Evolutionary conservation across 169 alveolate species (phyloP).

Genomic region (Cryptosporidium baileyi): DNA sequence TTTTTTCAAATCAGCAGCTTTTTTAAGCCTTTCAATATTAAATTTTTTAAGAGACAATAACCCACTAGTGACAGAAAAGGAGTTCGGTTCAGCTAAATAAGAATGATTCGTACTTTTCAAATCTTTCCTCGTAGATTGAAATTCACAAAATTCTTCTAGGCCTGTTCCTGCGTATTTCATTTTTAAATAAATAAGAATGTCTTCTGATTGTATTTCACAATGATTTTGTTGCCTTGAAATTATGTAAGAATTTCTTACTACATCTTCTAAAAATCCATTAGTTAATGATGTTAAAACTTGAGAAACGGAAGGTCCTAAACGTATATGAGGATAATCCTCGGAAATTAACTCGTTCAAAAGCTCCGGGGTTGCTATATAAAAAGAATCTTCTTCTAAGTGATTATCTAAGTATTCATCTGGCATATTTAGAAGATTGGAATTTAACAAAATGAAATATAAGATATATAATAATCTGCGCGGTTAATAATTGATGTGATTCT

Average conservation of each 20-base stretch:
- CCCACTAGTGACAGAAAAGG: neutral
- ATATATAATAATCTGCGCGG: too few species aligned
- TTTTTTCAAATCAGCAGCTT: neutral
- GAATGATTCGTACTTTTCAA: neutral
- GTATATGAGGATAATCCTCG: slow-evolving; percentile 40
- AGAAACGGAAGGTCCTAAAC: slow-evolving; percentile 69
- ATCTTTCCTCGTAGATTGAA: neutral
- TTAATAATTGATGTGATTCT: neutral
- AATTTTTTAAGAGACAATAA: neutral
- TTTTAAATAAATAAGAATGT: slow-evolving; percentile 33
- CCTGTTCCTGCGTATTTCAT: slow-evolving; percentile 23
- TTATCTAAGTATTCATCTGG: slow-evolving; percentile 9
- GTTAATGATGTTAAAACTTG: slow-evolving; percentile 16
- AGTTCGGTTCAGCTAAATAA: neutral
- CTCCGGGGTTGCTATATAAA: slow-evolving; percentile 25
- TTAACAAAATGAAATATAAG: too few species aligned
- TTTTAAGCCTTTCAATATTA: neutral
- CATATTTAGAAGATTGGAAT: neutral
- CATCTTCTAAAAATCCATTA: slow-evolving; percentile 43
- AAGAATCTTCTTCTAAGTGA: slow-evolving; percentile 1
- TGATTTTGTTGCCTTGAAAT: slow-evolving; percentile 18
- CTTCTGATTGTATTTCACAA: slow-evolving; percentile 21
- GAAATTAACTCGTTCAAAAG: slow-evolving; percentile 16
- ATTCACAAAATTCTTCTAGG: slow-evolving; percentile 32
- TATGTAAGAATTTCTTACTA: neutral